These are phyloP conservation scores for Colletotrichum horii DNA, from an alignment of 2,329 filamentous ascomycete genomes.

Conservation along the genomic window DNA sequence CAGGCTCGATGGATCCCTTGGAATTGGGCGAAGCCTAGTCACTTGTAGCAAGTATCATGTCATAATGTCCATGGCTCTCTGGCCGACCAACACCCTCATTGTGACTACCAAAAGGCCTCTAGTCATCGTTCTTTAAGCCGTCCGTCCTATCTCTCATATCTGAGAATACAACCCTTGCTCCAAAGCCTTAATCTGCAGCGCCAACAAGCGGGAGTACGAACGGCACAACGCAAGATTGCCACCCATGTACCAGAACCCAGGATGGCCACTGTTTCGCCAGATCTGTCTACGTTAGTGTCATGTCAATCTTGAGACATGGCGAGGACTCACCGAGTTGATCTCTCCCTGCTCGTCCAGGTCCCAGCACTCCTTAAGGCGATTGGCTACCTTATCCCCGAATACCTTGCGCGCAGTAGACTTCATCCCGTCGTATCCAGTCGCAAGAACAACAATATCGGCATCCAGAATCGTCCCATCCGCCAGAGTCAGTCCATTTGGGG, in stretches of 20 bases:
- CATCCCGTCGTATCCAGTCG: conserved; percentile 74
- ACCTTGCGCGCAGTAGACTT: conserved; percentile 63
- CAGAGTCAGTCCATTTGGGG: conserved; percentile 49
- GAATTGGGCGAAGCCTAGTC: neutral
- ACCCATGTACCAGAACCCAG: conserved; percentile 70
- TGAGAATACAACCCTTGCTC: conserved; percentile 42
- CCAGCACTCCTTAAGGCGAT: conserved; percentile 65
- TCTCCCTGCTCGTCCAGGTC: conserved; percentile 64
- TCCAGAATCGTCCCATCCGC: conserved; percentile 61
- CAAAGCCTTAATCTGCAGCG: conserved; percentile 55
- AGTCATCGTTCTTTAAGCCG: neutral
- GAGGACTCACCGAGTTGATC: conserved; percentile 31
- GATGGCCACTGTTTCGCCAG: conserved; percentile 66
- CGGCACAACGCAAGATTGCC: conserved; percentile 68
- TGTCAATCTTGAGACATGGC: neutral
- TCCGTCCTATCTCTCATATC: conserved; percentile 18
- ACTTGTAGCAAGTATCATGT: neutral
- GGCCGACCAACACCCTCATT: neutral
- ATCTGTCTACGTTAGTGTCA: conserved; percentile 37
- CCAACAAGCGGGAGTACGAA: conserved; percentile 61
- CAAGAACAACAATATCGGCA: conserved; percentile 68
- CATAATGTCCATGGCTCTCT: neutral
- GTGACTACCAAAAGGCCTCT: neutral
- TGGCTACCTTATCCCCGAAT: conserved; percentile 66
- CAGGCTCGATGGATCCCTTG: neutral